Evolutionary conservation across 305 asterid genomes (phyloP), one percentile per base, ranked within the genome.

Genomic region (Fraxinus velutina): DNA sequence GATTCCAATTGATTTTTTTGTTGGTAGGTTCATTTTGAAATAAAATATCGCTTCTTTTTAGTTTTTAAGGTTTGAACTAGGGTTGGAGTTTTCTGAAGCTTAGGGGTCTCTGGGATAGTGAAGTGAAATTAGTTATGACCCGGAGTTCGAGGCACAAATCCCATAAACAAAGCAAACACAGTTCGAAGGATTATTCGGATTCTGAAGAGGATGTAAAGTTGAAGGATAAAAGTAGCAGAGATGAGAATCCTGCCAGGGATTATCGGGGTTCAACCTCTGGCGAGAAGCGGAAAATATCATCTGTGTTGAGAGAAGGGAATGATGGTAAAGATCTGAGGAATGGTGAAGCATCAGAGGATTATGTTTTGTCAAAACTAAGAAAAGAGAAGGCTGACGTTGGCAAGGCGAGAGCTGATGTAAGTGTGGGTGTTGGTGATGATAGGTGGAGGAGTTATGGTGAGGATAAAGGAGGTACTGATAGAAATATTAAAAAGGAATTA

Each of bases 91-190:
- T 66, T 66, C 81, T 55, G 77, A 81, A 60, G 47, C 50, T 76
- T 70, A 50, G 70, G 33, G 83, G 62, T 79, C 66, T 50, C 44
- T 66, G 73, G 36, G 36, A 27, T 27, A 66, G 75, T 64, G 47
- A 64, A 85, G 77, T 79, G 80, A 68, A 9, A 66, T 66, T 50
- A 84, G 90, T 68, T 80, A 96, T 96, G 99, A 97, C 98, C 47
- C 87, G 88, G 82, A 94, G 97, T 90, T 93, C 98, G 85, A 89
- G 94, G 88, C 95, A 94, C 86, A 94, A 93, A 87, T 94, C 96
- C 62, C 97, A 94, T 81, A 94, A 94, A 84, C 97, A 89, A 85
- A 92, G 97, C 84, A 96, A 93, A 76, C 96, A 94, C 78, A 90
- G 93, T 80, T 91, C 91, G 72, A 92, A 89, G 89, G 99, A 94